Conservation (phyloP, 2,329 filamentous ascomycete genomes). For the Aureobasidium lini region DNA sequence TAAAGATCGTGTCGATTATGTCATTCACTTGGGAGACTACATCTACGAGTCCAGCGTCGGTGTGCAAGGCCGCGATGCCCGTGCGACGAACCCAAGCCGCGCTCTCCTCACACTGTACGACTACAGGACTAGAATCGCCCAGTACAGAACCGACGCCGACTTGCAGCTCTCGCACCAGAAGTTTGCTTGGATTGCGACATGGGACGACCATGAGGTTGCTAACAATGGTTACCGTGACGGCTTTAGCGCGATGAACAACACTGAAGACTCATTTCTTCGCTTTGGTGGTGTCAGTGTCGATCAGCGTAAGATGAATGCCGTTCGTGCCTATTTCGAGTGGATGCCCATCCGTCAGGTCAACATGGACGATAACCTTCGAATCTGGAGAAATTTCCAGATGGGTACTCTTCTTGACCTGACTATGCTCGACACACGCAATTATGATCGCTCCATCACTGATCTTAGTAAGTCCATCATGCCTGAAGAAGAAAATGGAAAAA, state of each 20-base stretch:
- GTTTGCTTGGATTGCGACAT: slow-evolving; percentile 57
- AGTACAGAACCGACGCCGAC: slow-evolving; percentile 55
- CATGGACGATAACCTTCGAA: slow-evolving; percentile 62
- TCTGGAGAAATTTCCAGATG: slow-evolving; percentile 61
- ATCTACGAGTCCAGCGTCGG: slow-evolving; percentile 54
- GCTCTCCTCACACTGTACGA: slow-evolving; percentile 49
- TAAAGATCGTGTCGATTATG: slow-evolving; percentile 41
- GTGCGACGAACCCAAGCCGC: slow-evolving; percentile 46
- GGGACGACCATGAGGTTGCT: slow-evolving; percentile 59
- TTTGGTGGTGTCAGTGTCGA: slow-evolving; percentile 55
- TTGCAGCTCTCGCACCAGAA: slow-evolving; percentile 47
- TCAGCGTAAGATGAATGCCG: slow-evolving; percentile 65
- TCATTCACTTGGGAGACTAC: slow-evolving; percentile 45
- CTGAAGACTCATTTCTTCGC: slow-evolving; percentile 55
- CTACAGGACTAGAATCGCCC: slow-evolving; percentile 52
- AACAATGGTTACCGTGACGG: slow-evolving; percentile 62
- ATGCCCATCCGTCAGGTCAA: slow-evolving; percentile 56
- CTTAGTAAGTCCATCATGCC: slow-evolving; percentile 23
- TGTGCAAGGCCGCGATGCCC: slow-evolving; percentile 42
- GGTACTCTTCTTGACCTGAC: slow-evolving; percentile 60
- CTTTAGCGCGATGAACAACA: slow-evolving; percentile 54
- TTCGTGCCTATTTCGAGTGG: slow-evolving; percentile 63
- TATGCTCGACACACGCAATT: slow-evolving; percentile 62
- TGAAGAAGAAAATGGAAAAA: no score
- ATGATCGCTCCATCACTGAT: slow-evolving; percentile 58